phyloP scores from a whole-genome alignment of 78 protist genomes.

The Paulinella micropora region DNA sequence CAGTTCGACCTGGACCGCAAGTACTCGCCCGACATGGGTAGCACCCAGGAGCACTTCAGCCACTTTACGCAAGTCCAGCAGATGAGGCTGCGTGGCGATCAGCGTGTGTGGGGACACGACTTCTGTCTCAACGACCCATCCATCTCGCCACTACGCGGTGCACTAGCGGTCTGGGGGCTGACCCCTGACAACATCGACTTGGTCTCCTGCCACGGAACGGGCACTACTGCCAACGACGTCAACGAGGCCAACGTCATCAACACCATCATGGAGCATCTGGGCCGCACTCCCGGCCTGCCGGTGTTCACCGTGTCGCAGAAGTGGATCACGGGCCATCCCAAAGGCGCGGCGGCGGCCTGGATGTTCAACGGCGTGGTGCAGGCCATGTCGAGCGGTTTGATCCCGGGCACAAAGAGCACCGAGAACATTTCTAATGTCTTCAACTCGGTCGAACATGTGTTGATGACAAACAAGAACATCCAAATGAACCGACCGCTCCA shows the following conservation, averaged over 20 bases:
- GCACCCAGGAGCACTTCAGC: no score
- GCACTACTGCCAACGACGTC: conserved; percentile 42
- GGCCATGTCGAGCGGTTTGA: neutral
- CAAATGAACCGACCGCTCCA: no score
- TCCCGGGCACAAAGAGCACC: conserved; percentile 54
- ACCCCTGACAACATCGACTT: conserved; percentile 40
- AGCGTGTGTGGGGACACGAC: neutral
- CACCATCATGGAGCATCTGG: conserved; percentile 32
- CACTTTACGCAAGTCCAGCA: no score
- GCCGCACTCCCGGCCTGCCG: conserved; percentile 40
- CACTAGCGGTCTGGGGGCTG: conserved; percentile 43
- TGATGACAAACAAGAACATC: no score
- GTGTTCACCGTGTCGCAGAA: conserved; percentile 35
- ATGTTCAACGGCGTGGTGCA: conserved; percentile 56
- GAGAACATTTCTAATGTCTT: conserved; percentile 50
- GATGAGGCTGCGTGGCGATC: no score
- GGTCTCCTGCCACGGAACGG: conserved; percentile 53
- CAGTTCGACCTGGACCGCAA: conserved; percentile 15
- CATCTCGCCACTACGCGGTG: conserved; percentile 46
- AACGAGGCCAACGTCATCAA: conserved; percentile 33
- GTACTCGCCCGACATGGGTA: no score
- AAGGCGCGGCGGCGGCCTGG: conserved; percentile 55
- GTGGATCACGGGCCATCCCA: conserved; percentile 48
- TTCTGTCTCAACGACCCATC: conserved; percentile 18
- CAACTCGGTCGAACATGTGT: no score